Conservation (phyloP, 2,329 filamentous ascomycete genomes). For the Thielaviopsis punctulata region DNA sequence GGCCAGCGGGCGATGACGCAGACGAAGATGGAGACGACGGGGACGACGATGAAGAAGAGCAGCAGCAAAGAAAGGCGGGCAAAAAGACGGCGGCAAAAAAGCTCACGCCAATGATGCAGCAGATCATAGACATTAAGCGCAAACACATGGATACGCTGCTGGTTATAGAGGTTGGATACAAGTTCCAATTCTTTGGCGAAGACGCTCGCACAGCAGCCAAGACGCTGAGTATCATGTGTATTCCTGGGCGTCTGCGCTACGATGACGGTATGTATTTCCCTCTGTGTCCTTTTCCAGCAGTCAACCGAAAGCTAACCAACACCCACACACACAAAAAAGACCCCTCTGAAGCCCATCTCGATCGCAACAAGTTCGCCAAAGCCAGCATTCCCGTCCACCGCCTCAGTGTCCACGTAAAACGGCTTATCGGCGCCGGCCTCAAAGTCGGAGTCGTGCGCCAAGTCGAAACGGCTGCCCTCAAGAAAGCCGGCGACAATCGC, state of each 20-base stretch:
- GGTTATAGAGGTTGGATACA: conserved; percentile 92
- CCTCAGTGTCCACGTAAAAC: conserved; percentile 82
- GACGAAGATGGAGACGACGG: too few relatives aligned
- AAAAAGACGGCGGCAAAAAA: conserved; percentile 29
- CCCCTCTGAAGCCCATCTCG: conserved; percentile 77
- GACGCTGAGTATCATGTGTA: conserved; percentile 86
- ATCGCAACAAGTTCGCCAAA: conserved; percentile 60
- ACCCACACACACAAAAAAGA: too few relatives aligned
- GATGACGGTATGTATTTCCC: conserved; percentile 56
- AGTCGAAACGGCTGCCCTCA: conserved; percentile 85
- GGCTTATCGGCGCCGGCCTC: conserved; percentile 77
- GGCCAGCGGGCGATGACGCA: conserved; percentile 36
- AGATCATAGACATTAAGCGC: conserved; percentile 84
- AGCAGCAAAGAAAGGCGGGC: conserved; percentile 36
- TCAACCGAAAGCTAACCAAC: conserved; percentile 3
- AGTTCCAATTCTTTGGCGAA: conserved; percentile 93
- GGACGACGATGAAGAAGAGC: conserved; percentile 37
- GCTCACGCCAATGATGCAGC: conserved; percentile 84
- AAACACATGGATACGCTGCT: conserved; percentile 80
- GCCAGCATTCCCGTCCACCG: conserved; percentile 90
- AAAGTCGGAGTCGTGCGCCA: conserved; percentile 94
- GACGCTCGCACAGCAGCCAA: conserved; percentile 81
- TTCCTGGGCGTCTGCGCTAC: conserved; percentile 85
- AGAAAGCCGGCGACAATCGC: conserved; percentile 86
- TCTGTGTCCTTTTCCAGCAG: background rate